Conservation (phyloP, 2,329 filamentous ascomycete species). For the Chaetoscypha palmicola region DNA sequence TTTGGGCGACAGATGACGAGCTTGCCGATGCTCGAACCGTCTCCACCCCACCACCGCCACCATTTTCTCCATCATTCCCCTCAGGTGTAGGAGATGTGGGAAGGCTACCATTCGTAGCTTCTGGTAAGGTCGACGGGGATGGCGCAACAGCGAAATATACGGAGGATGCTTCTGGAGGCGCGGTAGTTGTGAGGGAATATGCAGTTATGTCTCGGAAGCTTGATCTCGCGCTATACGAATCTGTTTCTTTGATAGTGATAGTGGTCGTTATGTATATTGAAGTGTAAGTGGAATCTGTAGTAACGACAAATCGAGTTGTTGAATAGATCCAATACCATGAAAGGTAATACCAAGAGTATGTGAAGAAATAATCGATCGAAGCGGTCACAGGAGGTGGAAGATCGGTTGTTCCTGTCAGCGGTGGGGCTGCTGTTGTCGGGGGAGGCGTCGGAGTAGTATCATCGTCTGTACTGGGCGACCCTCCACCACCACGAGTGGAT, state of each 20-base stretch:
- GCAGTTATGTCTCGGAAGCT: conserved; percentile 4
- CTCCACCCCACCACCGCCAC: not conserved
- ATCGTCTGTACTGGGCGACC: not conserved
- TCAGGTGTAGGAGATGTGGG: not conserved
- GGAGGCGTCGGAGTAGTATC: not conserved
- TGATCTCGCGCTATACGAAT: conserved; percentile 7
- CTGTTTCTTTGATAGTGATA: conserved; percentile 9
- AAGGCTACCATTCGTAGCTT: not conserved
- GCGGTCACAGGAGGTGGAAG: not conserved
- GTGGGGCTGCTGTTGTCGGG: not conserved
- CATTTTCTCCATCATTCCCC: not conserved
- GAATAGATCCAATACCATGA: conserved; percentile 10
- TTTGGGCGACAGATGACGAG: not conserved
- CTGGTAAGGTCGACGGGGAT: not conserved
- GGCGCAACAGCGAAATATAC: not conserved
- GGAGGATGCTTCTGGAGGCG: conserved; percentile 1
- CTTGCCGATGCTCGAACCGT: not conserved
- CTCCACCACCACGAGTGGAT: too few relatives aligned
- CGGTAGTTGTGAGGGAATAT: conserved; percentile 7
- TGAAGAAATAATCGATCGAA: conserved; percentile 8
- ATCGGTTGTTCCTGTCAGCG: not conserved
- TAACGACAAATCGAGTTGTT: not conserved
- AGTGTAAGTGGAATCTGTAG: not conserved
- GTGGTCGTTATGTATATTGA: conserved; percentile 8
- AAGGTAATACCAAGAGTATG: conserved; percentile 9